Evolutionary conservation across 2,329 filamentous ascomycete genomes (phyloP).

Genomic region (Xylaria sp.): DNA sequence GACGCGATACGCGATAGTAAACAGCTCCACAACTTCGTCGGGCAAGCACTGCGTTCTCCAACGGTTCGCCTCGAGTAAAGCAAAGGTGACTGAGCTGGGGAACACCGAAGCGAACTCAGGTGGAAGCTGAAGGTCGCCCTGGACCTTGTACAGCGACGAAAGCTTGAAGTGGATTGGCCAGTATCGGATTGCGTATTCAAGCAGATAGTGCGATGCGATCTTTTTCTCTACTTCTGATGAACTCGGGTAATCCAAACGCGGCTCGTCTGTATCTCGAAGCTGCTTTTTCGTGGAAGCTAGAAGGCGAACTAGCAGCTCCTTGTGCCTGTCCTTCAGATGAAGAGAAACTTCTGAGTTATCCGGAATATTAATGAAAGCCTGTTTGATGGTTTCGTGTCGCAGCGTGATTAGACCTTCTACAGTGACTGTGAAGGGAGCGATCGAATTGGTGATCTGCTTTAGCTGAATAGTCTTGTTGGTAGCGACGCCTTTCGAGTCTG

Average conservation of each 20-base stretch:
- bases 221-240: conserved; percentile 25
- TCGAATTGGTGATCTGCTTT: conserved; percentile 19
- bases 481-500: conserved; percentile 20
- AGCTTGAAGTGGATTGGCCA: conserved; percentile 37
- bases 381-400: conserved; percentile 34
- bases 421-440: conserved; percentile 28
- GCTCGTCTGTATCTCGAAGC: conserved; percentile 33
- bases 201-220: conserved; percentile 28
- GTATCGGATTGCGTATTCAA: conserved; percentile 37
- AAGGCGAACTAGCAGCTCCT: conserved; percentile 33
- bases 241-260: conserved; percentile 26
- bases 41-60: conserved; percentile 34
- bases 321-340: conserved; percentile 36
- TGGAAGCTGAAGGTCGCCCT: conserved; percentile 34
- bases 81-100: conserved; percentile 33
- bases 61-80: conserved; percentile 31
- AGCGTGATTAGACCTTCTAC: conserved; percentile 31
- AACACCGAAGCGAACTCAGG: conserved; percentile 32
- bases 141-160: conserved; percentile 35
- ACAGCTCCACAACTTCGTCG: conserved; percentile 29
- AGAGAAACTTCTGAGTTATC: conserved; percentile 32
- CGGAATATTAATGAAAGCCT: conserved; percentile 33
- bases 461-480: neutral
- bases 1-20: conserved; percentile 33
- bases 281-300: conserved; percentile 23